These are phyloP conservation scores for Fusarium sp. DNA, from an alignment of 2,329 filamentous ascomycete genomes.

Conservation along the genomic window DNA sequence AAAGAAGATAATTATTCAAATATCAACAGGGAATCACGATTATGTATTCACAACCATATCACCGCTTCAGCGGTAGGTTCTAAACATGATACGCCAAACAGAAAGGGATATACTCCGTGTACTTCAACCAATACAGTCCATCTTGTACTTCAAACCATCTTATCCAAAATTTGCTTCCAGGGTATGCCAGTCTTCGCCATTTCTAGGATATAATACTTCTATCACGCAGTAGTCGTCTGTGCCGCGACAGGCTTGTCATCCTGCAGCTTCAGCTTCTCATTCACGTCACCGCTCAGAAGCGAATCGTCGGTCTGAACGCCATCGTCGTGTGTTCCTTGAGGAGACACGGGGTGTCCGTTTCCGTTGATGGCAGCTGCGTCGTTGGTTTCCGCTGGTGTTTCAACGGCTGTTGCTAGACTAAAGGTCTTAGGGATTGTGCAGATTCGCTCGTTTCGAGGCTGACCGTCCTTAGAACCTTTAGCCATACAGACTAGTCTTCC, in stretches of 20 bases:
- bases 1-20: background rate
- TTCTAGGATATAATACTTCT: constrained; percentile 21
- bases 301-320: constrained; percentile 46
- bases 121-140: background rate
- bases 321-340: constrained; percentile 48
- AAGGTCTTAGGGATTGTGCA: constrained; percentile 63
- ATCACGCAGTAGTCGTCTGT: constrained; percentile 27
- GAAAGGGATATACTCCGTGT: constrained; percentile 15
- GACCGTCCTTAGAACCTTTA: constrained; percentile 60
- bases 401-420: background rate
- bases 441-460: constrained; percentile 60
- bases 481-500: constrained; percentile 65
- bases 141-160: background rate
- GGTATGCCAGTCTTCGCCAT: constrained; percentile 29
- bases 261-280: constrained; percentile 50
- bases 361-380: constrained; percentile 2
- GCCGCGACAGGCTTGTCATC: constrained; percentile 33
- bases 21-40: constrained; percentile 13
- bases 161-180: constrained; percentile 5
- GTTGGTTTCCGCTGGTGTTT: background rate
- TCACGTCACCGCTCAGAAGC: constrained; percentile 45
- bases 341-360: constrained; percentile 17
- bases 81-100: constrained; percentile 19
- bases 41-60: constrained; percentile 10
- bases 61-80: constrained; percentile 12